Conservation (phyloP, 1,139 yeast genomes). For the Protomyces arabidopsidicola region DNA sequence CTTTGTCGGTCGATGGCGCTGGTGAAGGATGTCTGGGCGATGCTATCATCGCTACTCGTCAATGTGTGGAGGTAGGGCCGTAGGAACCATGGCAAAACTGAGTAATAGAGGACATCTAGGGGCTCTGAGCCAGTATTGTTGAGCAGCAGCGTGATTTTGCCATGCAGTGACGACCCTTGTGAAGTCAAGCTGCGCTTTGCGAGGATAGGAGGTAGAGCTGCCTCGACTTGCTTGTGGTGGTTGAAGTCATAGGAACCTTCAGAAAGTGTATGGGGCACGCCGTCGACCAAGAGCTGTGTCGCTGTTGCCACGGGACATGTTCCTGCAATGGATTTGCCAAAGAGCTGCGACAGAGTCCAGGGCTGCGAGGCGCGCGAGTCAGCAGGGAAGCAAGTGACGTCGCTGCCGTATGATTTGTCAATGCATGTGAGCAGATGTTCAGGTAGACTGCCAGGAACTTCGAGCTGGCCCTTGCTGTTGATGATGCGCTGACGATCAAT, state of each 20-base stretch:
- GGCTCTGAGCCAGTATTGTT: conserved; percentile 54
- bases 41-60: conserved; percentile 38
- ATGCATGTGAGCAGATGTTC: conserved; percentile 43
- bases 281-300: background rate
- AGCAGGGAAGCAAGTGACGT: conserved; percentile 73
- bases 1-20: conserved; percentile 78
- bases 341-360: conserved; percentile 60
- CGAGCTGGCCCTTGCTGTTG: conserved; percentile 46
- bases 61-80: conserved; percentile 74
- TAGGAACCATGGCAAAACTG: conserved; percentile 91
- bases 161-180: conserved; percentile 39
- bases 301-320: conserved; percentile 20
- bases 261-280: conserved; percentile 4
- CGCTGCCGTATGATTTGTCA: conserved; percentile 51
- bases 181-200: conserved; percentile 70
- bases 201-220: conserved; percentile 55
- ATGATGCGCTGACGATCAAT: conserved; percentile 57
- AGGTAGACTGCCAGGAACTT: background rate
- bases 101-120: conserved; percentile 61
- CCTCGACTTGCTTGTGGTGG: conserved; percentile 1
- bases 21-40: conserved; percentile 56
- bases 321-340: conserved; percentile 37
- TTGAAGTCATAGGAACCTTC: background rate
- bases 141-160: conserved; percentile 78
- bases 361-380: conserved; percentile 48